A percentile compares a stretch with the other conserved stretches of the same genome.
phyloP scores from a whole-genome alignment of 139 green algal species.

The Chlamydomonas incerta region DNA sequence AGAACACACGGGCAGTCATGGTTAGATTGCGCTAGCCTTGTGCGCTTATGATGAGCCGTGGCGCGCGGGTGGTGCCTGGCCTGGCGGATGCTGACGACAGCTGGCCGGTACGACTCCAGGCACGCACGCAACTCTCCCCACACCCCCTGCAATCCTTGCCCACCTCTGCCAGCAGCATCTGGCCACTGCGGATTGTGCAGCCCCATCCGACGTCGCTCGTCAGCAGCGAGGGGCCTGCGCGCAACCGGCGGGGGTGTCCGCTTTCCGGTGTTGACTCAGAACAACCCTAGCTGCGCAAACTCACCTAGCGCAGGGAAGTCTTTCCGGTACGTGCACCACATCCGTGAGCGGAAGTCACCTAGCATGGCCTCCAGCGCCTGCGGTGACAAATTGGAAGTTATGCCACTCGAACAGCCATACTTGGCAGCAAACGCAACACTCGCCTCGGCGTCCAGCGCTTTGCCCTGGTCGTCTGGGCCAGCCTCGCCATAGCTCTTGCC shows the following conservation, averaged over 20 bases:
- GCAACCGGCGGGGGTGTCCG: too few species aligned
- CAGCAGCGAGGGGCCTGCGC: conserved; percentile 48
- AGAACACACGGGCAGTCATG: too few species aligned
- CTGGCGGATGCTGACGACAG: too few species aligned
- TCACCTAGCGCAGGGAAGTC: conserved; percentile 68
- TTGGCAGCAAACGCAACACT: neutral
- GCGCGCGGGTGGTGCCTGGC: too few species aligned
- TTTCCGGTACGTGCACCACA: conserved; percentile 77
- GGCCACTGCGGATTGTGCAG: conserved; percentile 93
- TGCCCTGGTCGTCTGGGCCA: neutral
- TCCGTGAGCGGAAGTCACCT: conserved; percentile 66
- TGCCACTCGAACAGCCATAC: neutral
- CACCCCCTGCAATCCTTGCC: neutral
- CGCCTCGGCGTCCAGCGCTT: conserved; percentile 19
- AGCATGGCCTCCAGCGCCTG: conserved; percentile 60
- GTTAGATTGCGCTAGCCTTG: too few species aligned
- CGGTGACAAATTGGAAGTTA: neutral
- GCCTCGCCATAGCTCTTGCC: conserved; percentile 54
- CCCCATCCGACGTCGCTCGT: conserved; percentile 92
- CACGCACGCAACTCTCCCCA: neutral
- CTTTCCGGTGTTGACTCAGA: neutral
- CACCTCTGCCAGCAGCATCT: conserved; percentile 95
- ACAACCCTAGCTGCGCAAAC: conserved; percentile 1
- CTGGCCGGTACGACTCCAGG: too few species aligned
- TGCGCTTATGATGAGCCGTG: too few species aligned